Percentiles rank a stretch among this genome's conserved stretches.
Evolutionary conservation across 768 basidiomycete species (phyloP).

Genomic region (Lentinus tigrinus): DNA sequence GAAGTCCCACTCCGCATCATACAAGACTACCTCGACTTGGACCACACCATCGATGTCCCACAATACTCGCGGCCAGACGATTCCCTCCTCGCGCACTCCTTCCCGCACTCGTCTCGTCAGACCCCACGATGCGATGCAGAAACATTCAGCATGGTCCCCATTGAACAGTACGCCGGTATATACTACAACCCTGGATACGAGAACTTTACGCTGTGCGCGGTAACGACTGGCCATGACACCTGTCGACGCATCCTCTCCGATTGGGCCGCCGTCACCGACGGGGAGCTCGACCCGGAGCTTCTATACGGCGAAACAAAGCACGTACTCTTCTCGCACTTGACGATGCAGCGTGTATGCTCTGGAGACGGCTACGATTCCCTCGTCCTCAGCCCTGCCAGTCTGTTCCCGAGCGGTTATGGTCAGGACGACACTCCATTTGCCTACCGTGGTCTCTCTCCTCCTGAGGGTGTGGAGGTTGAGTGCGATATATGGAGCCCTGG

Average conservation of each 20-base stretch:
- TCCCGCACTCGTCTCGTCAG: not conserved
- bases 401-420: constrained; percentile 38
- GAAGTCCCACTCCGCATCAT: constrained; percentile 9
- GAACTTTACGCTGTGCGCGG: constrained; percentile 20
- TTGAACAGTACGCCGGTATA: constrained; percentile 10
- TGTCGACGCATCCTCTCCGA: constrained; percentile 7
- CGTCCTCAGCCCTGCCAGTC: constrained; percentile 16
- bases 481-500: not conserved
- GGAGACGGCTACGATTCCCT: constrained; percentile 19
- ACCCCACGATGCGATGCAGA: not conserved
- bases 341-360: not conserved
- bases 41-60: not conserved
- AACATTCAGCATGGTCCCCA: not conserved
- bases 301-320: constrained; percentile 32
- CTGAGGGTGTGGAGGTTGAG: not conserved
- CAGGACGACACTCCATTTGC: constrained; percentile 32
- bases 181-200: constrained; percentile 20
- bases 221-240: not conserved
- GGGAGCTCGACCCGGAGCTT: not conserved
- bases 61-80: not conserved
- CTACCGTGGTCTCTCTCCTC: not conserved
- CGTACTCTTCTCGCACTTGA: constrained; percentile 2
- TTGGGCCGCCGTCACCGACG: constrained; percentile 4
- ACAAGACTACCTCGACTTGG: constrained; percentile 13
- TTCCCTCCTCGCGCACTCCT: not conserved